Conservation (phyloP, 2,329 filamentous ascomycete species). For the Sporothrix curviconia region DNA sequence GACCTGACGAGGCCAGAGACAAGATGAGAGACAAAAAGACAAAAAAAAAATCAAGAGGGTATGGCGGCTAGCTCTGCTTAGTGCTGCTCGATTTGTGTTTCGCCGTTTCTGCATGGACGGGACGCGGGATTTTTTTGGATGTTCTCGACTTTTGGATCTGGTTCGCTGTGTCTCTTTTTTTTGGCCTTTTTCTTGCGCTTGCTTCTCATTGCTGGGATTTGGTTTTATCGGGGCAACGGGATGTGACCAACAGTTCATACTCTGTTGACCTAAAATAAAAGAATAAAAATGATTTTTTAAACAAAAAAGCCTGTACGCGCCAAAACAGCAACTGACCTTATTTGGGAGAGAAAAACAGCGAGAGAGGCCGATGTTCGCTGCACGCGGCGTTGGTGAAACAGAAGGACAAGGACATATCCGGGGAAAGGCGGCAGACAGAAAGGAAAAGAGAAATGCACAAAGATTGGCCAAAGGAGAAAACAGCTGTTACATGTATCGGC, state of each 20-base stretch:
- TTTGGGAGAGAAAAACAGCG: constrained; percentile 10
- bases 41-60: constrained; percentile 4
- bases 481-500: neutral
- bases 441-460: neutral
- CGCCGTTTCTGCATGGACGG: constrained; percentile 5
- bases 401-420: neutral
- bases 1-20: neutral
- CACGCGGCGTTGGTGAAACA: neutral
- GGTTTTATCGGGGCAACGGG: neutral
- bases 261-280: no score
- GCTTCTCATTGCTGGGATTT: neutral
- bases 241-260: constrained; percentile 1
- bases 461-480: neutral
- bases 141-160: neutral
- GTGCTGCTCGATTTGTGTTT: neutral
- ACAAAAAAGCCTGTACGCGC: neutral
- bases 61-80: constrained; percentile 12
- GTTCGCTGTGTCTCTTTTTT: neutral
- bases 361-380: constrained; percentile 2
- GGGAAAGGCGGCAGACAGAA: neutral
- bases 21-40: neutral
- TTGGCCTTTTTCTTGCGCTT: neutral
- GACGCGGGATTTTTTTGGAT: constrained; percentile 14
- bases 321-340: constrained; percentile 9
- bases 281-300: neutral